Base-by-base conservation (phyloP, 2,329 filamentous ascomycete species). In the Clarireedia monteithiana region DNA sequence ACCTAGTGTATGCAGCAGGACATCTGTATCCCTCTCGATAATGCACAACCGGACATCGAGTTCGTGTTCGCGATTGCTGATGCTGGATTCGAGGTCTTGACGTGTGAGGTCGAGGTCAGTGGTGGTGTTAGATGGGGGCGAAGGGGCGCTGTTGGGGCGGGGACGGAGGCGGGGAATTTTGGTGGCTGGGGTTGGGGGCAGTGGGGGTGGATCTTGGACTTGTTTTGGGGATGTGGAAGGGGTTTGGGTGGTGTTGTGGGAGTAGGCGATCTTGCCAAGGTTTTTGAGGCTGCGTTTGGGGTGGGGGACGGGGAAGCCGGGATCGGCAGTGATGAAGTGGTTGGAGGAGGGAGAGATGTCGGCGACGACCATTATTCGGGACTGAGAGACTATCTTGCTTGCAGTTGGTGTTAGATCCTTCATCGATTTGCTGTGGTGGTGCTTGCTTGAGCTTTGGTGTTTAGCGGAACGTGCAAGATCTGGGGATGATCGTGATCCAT, bases 21-120 rank as follows among this genome's bases (percentile, higher is more conserved):
- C 49, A 15, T 30, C 30, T 36, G 67, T 67, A 49, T 67, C 65
- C 3, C 56, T 56, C 51, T 68, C 66, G 9, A 67, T 59, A 54
- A 55, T 63, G 2, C 36, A 27, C 20, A 67, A 30, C 9, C 65
- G 45, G 0, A 23, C 47, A 49, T 67, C 62, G n/a, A 66, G 38
- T 3, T 66, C 64, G 26, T 49, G 55, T 42, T 67, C 63, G 5
- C 59, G 45, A 17, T 24, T 49, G 17, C 51, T 39, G 46, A 62
- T 62, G 27, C 58, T 46, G 34, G 58, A 10, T 34, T 23, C 26
- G 20, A 23, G 17, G 12, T 44, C n/a, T 23, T 44, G 15, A 17
- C n/a, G 20, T 9, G n/a, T 44, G 15, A 44, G 9, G 9, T 17
- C 17, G 3, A 44, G 59, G 14, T 47, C 14, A 17, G 20, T 24